phyloP scores from a whole-genome alignment of 805 yeast genomes.

The Candida montana region DNA sequence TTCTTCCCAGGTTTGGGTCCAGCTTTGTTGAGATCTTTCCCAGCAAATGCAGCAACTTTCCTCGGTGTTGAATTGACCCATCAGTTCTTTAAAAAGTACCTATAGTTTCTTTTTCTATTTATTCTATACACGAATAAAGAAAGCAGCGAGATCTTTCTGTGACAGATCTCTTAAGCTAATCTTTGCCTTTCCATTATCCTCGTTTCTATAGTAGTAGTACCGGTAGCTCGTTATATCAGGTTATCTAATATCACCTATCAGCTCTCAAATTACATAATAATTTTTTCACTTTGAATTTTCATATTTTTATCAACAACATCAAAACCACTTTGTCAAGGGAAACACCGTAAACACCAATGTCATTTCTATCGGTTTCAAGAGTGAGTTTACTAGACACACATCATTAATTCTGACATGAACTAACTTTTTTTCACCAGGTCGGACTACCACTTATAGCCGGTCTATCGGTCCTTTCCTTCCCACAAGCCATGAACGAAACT shows the following conservation, averaged over 20 bases:
- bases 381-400: not conserved
- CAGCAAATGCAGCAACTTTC: slow-evolving; percentile 99
- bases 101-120: slow-evolving; percentile 8
- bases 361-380: slow-evolving; percentile 1
- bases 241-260: too few species aligned
- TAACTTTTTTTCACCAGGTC: slow-evolving; percentile 6
- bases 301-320: too few species aligned
- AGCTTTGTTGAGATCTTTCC: slow-evolving; percentile 89
- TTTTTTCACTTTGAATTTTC: too few species aligned
- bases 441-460: slow-evolving; percentile 20
- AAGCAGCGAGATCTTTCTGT: too few species aligned
- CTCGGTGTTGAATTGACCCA: slow-evolving; percentile 86
- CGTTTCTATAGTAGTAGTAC: not conserved
- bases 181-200: too few species aligned
- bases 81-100: slow-evolving; percentile 29
- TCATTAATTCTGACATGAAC: too few species aligned
- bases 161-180: too few species aligned
- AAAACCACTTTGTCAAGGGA: too few species aligned
- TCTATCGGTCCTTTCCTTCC: slow-evolving; percentile 19
- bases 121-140: not conserved
- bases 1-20: slow-evolving; percentile 98
- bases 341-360: too few species aligned
- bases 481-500: slow-evolving; percentile 37
- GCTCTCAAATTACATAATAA: too few species aligned
- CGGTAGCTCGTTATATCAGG: not conserved